Evolutionary conservation across 306 rosid genomes (phyloP).

Genomic region (Cucurbita ficifolia): DNA sequence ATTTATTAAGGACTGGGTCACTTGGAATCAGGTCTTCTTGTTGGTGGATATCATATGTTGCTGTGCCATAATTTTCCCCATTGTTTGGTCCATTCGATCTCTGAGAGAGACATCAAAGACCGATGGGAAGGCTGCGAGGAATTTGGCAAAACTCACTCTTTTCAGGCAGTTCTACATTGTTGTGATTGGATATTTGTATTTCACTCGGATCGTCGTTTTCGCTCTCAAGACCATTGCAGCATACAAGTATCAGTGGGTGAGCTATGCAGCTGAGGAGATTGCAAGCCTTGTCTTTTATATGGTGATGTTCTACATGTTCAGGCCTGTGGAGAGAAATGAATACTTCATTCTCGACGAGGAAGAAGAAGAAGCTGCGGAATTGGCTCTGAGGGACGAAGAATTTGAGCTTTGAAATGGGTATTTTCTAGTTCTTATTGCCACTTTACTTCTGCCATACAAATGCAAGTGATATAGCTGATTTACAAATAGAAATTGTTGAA

Average conservation of each 20-base stretch:
- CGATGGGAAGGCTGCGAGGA: constrained; percentile 79
- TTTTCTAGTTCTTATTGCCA: neutral
- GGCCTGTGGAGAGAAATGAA: constrained; percentile 82
- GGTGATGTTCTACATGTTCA: constrained; percentile 85
- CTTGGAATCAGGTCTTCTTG: constrained; percentile 89
- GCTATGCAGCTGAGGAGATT: constrained; percentile 80
- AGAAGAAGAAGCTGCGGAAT: constrained; percentile 86
- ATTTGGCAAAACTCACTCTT: constrained; percentile 67
- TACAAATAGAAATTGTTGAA: constrained; percentile 5
- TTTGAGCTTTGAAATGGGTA: constrained; percentile 10
- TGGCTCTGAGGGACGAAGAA: constrained; percentile 74
- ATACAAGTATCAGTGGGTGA: constrained; percentile 84
- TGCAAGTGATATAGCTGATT: constrained; percentile 9
- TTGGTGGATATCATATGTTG: constrained; percentile 83
- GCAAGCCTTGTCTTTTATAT: constrained; percentile 60
- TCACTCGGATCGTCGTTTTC: constrained; percentile 68
- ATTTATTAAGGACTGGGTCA: constrained; percentile 81
- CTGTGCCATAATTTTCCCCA: constrained; percentile 85
- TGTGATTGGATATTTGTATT: constrained; percentile 76
- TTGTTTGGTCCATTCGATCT: constrained; percentile 85
- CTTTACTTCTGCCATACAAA: neutral
- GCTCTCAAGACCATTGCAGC: constrained; percentile 85
- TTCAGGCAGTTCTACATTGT: constrained; percentile 84
- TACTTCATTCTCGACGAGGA: constrained; percentile 81
- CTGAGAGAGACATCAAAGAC: constrained; percentile 78